Percentiles rank a stretch among this genome's conserved stretches.
These are phyloP conservation scores for Neodidymelliopsis sp. DNA, from an alignment of 2,329 filamentous ascomycete genomes.

Conservation along the genomic window DNA sequence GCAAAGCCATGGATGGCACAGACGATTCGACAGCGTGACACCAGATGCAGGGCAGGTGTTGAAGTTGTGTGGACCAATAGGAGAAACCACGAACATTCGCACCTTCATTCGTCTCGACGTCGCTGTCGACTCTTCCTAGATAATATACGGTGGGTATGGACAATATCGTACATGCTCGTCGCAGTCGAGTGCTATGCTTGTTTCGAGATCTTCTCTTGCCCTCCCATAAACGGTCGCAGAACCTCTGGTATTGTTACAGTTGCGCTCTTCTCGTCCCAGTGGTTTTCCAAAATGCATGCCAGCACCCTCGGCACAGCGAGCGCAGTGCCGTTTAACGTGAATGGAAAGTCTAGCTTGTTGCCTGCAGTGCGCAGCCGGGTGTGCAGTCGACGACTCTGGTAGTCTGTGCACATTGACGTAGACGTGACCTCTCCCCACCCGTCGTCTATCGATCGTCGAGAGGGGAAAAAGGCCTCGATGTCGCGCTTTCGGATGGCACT, in stretches of 20 bases:
- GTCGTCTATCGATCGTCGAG: slow-evolving; percentile 67
- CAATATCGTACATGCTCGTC: not conserved
- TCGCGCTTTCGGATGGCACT: slow-evolving; percentile 87
- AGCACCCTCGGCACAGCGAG: slow-evolving; percentile 89
- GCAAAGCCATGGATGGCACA: slow-evolving; percentile 26
- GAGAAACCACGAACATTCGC: no score
- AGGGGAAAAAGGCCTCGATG: slow-evolving; percentile 94
- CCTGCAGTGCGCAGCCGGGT: slow-evolving; percentile 70
- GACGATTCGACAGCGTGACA: slow-evolving; percentile 27
- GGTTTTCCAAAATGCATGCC: slow-evolving; percentile 87
- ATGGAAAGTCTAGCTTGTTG: slow-evolving; percentile 74
- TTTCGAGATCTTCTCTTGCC: slow-evolving; percentile 43
- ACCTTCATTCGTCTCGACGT: no score
- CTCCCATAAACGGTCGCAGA: slow-evolving; percentile 83
- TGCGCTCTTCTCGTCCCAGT: slow-evolving; percentile 76
- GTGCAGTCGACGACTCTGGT: slow-evolving; percentile 83
- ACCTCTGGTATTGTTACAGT: slow-evolving; percentile 80
- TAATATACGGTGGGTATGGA: slow-evolving; percentile 7
- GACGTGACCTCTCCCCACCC: slow-evolving; percentile 96
- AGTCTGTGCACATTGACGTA: slow-evolving; percentile 91
- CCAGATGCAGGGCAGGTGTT: slow-evolving; percentile 21
- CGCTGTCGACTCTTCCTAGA: not conserved
- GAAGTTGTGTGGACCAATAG: slow-evolving; percentile 1
- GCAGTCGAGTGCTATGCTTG: slow-evolving; percentile 24
- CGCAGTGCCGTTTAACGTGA: slow-evolving; percentile 93